Percentiles rank a stretch among this genome's conserved stretches.
Conservation (phyloP, 2,329 filamentous ascomycete genomes). For the Epichloe gansuensis region DNA sequence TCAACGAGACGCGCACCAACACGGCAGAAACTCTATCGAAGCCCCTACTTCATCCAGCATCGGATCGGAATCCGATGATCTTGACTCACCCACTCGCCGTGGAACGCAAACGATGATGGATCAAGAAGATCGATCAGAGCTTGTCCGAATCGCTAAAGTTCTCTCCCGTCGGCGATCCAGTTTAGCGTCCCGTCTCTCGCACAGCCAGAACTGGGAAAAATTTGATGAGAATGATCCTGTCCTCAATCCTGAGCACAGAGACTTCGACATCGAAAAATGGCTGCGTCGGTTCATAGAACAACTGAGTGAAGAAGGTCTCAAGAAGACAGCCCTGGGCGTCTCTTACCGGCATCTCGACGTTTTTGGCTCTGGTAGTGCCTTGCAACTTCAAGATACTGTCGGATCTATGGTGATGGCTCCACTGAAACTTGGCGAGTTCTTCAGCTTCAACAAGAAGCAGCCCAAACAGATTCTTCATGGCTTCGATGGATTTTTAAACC, state of each 20-base stretch:
- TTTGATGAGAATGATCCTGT: constrained; percentile 18
- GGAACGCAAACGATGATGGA: constrained; percentile 15
- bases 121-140: constrained; percentile 21
- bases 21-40: constrained; percentile 1
- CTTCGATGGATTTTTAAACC: constrained; percentile 51
- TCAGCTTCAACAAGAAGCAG: constrained; percentile 32
- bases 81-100: constrained; percentile 5
- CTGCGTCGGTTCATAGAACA: constrained; percentile 24
- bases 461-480: constrained; percentile 48
- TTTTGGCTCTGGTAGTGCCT: constrained; percentile 50
- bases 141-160: constrained; percentile 26
- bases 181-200: constrained; percentile 8
- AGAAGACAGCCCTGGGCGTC: constrained; percentile 42
- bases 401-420: constrained; percentile 44
- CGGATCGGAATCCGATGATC: neutral
- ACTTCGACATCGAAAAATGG: constrained; percentile 31
- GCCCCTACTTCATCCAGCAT: neutral
- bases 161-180: constrained; percentile 23
- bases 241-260: constrained; percentile 23
- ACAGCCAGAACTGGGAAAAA: constrained; percentile 9
- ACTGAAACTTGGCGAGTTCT: constrained; percentile 41
- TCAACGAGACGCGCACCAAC: neutral
- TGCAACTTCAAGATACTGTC: constrained; percentile 59
- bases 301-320: constrained; percentile 42
- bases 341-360: constrained; percentile 54